phyloP scores from a whole-genome alignment of 495 filamentous ascomycete species.

The Hyaloscypha finlandica region DNA sequence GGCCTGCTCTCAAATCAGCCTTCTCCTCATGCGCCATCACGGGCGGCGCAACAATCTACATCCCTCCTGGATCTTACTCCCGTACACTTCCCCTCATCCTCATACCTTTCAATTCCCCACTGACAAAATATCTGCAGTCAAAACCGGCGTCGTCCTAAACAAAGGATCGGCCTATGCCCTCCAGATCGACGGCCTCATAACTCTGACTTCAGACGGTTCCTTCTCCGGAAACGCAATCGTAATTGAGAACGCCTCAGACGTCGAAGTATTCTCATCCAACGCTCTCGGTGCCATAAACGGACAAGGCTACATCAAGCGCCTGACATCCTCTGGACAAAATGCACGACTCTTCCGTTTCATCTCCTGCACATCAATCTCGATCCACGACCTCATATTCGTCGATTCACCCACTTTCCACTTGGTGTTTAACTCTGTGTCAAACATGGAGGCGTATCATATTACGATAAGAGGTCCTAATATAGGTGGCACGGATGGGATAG shows the following conservation, averaged over 20 bases:
- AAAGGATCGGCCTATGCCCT: not conserved
- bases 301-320: slow-evolving; percentile 45
- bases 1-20: slow-evolving; percentile 46
- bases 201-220: not conserved
- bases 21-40: slow-evolving; percentile 45
- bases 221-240: slow-evolving; percentile 50
- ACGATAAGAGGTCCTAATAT: slow-evolving; percentile 52
- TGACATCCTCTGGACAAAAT: slow-evolving; percentile 42
- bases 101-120: too few relatives aligned
- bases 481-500: slow-evolving; percentile 54
- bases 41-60: slow-evolving; percentile 38
- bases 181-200: slow-evolving; percentile 34
- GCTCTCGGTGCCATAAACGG: slow-evolving; percentile 53
- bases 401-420: slow-evolving; percentile 55
- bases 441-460: slow-evolving; percentile 55
- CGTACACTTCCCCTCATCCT: slow-evolving; percentile 36
- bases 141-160: not conserved
- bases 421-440: slow-evolving; percentile 46
- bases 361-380: slow-evolving; percentile 35
- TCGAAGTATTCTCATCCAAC: slow-evolving; percentile 53
- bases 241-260: slow-evolving; percentile 46
- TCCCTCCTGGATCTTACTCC: slow-evolving; percentile 45
- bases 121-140: not conserved
- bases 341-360: slow-evolving; percentile 32
- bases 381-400: slow-evolving; percentile 53